Conservation (phyloP, 23 red algal species). For the Chondrus crispus region DNA sequence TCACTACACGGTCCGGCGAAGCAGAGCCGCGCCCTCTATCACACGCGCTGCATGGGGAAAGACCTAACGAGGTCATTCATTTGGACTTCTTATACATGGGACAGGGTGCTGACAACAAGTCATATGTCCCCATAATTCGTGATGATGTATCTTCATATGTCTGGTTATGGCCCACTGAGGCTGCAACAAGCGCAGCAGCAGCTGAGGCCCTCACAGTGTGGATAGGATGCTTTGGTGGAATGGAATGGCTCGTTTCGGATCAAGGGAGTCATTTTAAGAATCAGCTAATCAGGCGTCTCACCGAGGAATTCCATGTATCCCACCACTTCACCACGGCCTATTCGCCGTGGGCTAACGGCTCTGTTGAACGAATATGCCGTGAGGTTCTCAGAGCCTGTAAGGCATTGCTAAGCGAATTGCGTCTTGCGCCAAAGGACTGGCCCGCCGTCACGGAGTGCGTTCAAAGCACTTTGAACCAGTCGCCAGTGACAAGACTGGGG, state of each 20-base stretch:
- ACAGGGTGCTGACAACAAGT: not conserved
- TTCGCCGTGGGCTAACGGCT: not conserved
- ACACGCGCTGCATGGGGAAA: not conserved
- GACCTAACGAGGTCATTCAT: slow-evolving; percentile 11
- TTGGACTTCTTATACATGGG: slow-evolving; percentile 19
- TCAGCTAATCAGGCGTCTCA: not conserved
- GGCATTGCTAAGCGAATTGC: not conserved
- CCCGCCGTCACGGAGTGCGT: not conserved
- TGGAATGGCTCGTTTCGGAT: not conserved
- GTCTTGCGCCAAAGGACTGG: not conserved
- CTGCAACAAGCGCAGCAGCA: not conserved
- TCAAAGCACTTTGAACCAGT: not conserved
- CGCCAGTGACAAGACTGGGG: not conserved
- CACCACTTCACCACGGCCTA: not conserved
- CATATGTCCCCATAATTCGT: not conserved
- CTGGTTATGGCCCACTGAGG: not conserved
- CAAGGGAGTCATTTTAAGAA: not conserved
- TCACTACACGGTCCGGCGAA: not conserved
- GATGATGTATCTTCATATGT: not conserved
- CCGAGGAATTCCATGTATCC: not conserved
- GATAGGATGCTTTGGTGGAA: not conserved
- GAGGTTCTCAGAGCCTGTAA: not conserved
- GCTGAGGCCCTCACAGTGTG: not conserved
- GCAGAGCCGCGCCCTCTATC: not conserved
- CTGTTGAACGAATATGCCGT: not conserved